Base-by-base conservation (phyloP, 768 basidiomycete species). In the Boletus sensibilis region DNA sequence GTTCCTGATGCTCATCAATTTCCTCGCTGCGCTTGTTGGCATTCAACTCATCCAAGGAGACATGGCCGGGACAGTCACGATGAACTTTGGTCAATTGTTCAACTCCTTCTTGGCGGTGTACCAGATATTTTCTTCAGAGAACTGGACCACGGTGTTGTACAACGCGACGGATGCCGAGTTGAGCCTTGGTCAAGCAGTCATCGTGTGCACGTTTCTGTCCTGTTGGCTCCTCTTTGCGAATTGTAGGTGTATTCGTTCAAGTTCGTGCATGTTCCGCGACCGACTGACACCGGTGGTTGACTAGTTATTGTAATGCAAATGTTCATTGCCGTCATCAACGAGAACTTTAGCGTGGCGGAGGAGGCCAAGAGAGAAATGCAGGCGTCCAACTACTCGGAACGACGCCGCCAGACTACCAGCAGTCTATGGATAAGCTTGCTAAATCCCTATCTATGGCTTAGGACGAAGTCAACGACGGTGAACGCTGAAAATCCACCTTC, bases 321-420 rank as follows among this genome's bases (percentile, higher is more conserved):
- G 87, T 97, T 98, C 76, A 92, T 98, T 65, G 96, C 96, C 34
- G 94, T 96, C 43, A 94, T 97, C 78, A 92, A 94, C 65, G 94
- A 95, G 77, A 96, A 95, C 72, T 98, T 98, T 64, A 80, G 87
- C 23, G 85, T 97, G 6, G 93, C 93, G 0, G 96, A 98, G 66
- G 92, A 95, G 67, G 81, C 85, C 27, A 98, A 98, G 76, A 84
- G 87, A 50, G 81, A 82, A 16, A 81, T 88, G 59, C 96, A 97
- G 71, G 85, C 88, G 6, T 82, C 84, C 7, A 80, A 84, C 45
- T 88, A 85, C 67, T 84, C 81, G 75, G 83, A 76, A 16, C 79
- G 79, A 40, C 79, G 83, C 57, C 82, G 86, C 55, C 79, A 79
- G n/a, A 23, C 76, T 77, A 45, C 73, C 79, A 53, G 66, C 25